Conservation (phyloP, 176 grass and related monocot genomes). For the Oryza rufipogon region DNA sequence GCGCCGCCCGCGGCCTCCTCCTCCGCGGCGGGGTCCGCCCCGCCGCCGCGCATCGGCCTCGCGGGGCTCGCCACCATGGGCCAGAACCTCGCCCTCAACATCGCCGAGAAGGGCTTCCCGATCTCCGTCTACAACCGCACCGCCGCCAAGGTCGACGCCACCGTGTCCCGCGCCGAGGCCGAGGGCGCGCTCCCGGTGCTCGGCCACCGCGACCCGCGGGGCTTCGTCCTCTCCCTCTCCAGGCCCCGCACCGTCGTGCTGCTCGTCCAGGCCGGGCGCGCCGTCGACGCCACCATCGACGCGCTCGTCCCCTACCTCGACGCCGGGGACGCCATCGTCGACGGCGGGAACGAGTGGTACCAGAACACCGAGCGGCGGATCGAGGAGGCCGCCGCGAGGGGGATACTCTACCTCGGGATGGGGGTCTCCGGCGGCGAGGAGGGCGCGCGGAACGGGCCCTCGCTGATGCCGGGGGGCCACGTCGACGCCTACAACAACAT, state of each 20-base stretch:
- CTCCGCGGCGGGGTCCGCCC: conserved; percentile 8
- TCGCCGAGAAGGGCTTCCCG: conserved; percentile 90
- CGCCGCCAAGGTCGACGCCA: conserved; percentile 79
- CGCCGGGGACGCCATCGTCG: conserved; percentile 77
- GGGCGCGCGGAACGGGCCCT: conserved; percentile 77
- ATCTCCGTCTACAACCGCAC: conserved; percentile 98
- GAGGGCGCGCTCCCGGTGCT: conserved; percentile 72
- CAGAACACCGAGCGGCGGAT: conserved; percentile 86
- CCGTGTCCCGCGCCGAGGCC: conserved; percentile 54
- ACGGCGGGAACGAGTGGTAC: conserved; percentile 95
- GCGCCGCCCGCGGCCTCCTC: conserved; percentile 41
- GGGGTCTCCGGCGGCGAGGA: conserved; percentile 86
- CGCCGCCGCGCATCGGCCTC: conserved; percentile 70
- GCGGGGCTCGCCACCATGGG: conserved; percentile 90
- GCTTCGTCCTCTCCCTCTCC: conserved; percentile 76
- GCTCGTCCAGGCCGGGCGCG: conserved; percentile 74
- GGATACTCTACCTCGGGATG: conserved; percentile 91
- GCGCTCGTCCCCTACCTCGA: conserved; percentile 72
- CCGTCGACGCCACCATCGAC: conserved; percentile 78
- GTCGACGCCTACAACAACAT: conserved; percentile 78
- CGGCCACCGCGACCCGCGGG: conserved; percentile 66
- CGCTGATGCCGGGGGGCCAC: conserved; percentile 82
- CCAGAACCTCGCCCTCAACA: conserved; percentile 94
- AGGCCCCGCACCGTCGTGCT: conserved; percentile 76
- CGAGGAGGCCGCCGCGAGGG: conserved; percentile 48